Evolutionary conservation across 1,284 basidiomycete genomes (phyloP), one percentile per base, ranked within the genome.

Genomic region (Volvariella volvacea): DNA sequence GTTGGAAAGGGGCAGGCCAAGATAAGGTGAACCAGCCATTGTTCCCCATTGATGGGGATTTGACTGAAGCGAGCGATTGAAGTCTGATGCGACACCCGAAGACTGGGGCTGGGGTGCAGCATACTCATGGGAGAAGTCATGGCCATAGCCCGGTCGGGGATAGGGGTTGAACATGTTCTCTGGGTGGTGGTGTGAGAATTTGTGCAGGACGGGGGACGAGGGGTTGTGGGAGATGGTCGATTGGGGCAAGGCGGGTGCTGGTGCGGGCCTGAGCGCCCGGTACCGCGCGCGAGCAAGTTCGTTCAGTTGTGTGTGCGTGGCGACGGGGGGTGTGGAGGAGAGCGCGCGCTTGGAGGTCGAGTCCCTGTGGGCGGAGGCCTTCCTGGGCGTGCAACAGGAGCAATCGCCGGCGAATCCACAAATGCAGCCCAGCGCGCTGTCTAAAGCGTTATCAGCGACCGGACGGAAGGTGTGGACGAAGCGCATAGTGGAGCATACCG

Each of bases 361-460:
- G n/a, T n/a, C n/a, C n/a, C 6, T 21, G 19, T 34, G 25, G 22
- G 21, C 17, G 25, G 2, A 28, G 22, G n/a, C 16, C 14, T 46
- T 10, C 38, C 47, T 45, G 19, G 67, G 68, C 19, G 70, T 71
- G 51, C 77, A 83, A 57, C 88, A 90, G 45, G 68, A 59, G 56
- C 80, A 82, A 32, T 61, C 61, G 45, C 61, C 69, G 43, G 65
- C 68, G 10, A 61, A 53, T 52, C 62, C 66, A 64, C 80, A 82
- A 48, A 58, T 61, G 54, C 70, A 75, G 52, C 56, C 48, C 46
- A 48, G 39, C 47, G 43, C 50, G 40, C 51, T 61, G 53, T 65
- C 67, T 70, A 66, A 55, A 50, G 59, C 56, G 57, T 53, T 52
- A 53, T 73, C 61, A 64, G 63, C 58, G 59, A 53, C 45, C n/a